Evolutionary conservation across 1,284 basidiomycete genomes (phyloP), one percentile per base, ranked within the genome.

Genomic region (Apiotrichum akiyoshidainum): DNA sequence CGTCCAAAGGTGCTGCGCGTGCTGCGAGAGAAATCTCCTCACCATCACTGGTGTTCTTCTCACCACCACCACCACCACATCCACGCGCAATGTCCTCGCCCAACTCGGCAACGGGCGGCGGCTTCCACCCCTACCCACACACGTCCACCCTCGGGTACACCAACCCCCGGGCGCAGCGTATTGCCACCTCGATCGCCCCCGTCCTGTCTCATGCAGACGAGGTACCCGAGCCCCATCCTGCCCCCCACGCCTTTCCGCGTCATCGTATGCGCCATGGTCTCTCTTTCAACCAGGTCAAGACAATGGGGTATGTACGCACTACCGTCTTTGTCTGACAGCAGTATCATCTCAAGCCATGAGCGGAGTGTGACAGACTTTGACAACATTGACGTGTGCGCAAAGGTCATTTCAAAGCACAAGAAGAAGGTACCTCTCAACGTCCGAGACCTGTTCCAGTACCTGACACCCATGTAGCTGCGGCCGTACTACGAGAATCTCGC

Each of bases 401-500:
- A 10, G 16, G 48, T 35, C 5, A 50, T 50, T 39, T 68, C 66
- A 50, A 59, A 60, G 31, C 58, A 70, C 12, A 71, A 70, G 1
- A 70, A 59, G 53, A 77, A 78, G 67, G 76, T 75, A 39, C 51
- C 67, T 58, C 2, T 17, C 26, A 31, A 7, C 26, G 17, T 34
- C 37, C 37, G 37, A 19, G 37, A 17, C 13, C 37, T 16, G 13
- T 19, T 14, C 19, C 40, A 4, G 42, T 11, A 21, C 12, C 58
- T 63, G 21, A 60, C 55, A 35, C 13, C 26, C 59, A 7, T 7
- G 26, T 31, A 77, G 73, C 46, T 74, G 2, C 65, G 76, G 10
- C 63, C 60, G 13, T 78, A 78, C 54, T 78, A 78, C 52, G 54
- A 65, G 34, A 46, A 74, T 40, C 59, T 78, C 33, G 68, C 74